Conservation (phyloP, 2,329 filamentous ascomycete genomes). For the Diaporthe longicolla region DNA sequence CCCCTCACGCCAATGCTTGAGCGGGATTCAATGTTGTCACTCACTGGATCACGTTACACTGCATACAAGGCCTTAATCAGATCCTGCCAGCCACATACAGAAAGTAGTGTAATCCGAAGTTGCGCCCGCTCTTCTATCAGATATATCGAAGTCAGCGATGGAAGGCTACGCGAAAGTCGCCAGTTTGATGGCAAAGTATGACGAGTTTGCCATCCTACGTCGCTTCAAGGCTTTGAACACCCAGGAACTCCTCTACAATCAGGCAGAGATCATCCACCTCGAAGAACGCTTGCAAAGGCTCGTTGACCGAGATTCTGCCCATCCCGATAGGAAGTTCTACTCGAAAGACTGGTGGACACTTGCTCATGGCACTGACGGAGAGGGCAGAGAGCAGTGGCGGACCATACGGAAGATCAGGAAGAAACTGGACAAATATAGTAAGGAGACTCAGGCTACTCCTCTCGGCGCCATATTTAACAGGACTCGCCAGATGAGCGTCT, state of each 20-base stretch:
- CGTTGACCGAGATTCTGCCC: conserved; percentile 33
- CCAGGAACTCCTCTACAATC: conserved; percentile 49
- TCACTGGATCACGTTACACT: not conserved
- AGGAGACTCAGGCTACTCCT: not conserved
- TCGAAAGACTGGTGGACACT: conserved; percentile 46
- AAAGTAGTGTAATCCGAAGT: not conserved
- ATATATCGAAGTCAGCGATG: conserved; percentile 31
- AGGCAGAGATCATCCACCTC: conserved; percentile 49
- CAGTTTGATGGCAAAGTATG: conserved; percentile 48
- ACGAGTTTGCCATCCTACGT: conserved; percentile 48
- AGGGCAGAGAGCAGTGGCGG: conserved; percentile 45
- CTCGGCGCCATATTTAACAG: not conserved
- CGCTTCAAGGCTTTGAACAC: conserved; percentile 48
- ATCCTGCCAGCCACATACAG: not conserved
- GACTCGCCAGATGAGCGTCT: conserved; percentile 36
- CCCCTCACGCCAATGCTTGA: not conserved
- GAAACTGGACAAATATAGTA: conserved; percentile 47
- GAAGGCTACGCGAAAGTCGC: conserved; percentile 48
- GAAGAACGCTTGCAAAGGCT: conserved; percentile 44
- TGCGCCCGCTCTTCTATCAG: not conserved
- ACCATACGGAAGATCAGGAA: conserved; percentile 42
- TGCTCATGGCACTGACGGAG: conserved; percentile 34
- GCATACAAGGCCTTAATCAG: not conserved
- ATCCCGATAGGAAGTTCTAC: conserved; percentile 36
- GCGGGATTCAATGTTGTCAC: not conserved